Evolutionary conservation across 495 filamentous ascomycete species (phyloP).

Genomic region (Neurospora intermedia): DNA sequence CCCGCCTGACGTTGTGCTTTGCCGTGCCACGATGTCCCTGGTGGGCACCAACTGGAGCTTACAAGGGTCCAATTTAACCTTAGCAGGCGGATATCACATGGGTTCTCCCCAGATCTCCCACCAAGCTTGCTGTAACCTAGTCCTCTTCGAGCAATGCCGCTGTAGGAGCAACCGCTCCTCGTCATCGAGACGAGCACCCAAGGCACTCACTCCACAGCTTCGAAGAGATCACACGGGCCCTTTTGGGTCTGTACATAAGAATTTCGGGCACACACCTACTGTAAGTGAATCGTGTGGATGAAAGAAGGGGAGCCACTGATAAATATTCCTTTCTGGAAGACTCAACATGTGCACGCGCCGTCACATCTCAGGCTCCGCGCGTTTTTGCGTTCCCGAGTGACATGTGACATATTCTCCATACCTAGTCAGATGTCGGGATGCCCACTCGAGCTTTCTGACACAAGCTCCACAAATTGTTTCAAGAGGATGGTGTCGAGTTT

Average conservation of each 20-base stretch:
- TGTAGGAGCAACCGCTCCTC: neutral
- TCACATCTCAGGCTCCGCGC: neutral
- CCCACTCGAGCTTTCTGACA: neutral
- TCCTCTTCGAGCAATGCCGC: neutral
- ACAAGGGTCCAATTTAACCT: neutral
- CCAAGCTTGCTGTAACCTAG: neutral
- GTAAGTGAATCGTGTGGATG: neutral
- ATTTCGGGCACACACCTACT: neutral
- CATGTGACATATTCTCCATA: neutral
- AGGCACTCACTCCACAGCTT: neutral
- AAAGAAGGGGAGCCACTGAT: neutral
- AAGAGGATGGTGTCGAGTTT: neutral
- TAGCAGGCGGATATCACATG: neutral
- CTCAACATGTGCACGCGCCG: neutral
- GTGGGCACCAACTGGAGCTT: neutral
- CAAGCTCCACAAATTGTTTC: neutral
- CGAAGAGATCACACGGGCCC: neutral
- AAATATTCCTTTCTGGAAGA: neutral
- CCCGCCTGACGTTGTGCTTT: neutral
- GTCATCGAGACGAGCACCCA: neutral
- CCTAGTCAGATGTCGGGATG: neutral
- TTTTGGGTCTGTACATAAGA: neutral
- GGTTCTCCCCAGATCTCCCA: neutral
- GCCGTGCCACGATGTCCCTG: neutral
- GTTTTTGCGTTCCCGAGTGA: neutral